A percentile compares a stretch with the other conserved stretches of the same genome.
These are phyloP conservation scores for Rhodotorula babjevae DNA, from an alignment of 768 basidiomycete genomes.

Conservation along the genomic window DNA sequence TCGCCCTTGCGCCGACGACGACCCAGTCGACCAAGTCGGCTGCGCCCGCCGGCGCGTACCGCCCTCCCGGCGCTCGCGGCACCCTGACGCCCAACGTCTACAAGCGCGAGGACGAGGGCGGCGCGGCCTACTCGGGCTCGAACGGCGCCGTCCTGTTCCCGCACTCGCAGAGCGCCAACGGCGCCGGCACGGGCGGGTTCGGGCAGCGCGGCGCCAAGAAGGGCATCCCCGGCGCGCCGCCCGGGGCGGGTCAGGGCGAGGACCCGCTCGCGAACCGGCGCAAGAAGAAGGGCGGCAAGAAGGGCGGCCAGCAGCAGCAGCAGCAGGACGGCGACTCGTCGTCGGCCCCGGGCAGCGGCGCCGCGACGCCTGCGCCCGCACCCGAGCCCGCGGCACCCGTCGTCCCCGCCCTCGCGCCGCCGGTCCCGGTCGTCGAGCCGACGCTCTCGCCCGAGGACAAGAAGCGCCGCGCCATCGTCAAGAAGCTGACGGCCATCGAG, in stretches of 20 bases:
- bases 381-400: neutral
- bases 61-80: conserved; percentile 89
- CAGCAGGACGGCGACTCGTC: neutral
- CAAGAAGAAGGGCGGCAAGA: conserved; percentile 41
- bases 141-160: conserved; percentile 51
- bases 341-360: conserved; percentile 16
- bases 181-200: conserved; percentile 18
- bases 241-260: conserved; percentile 13
- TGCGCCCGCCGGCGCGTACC: conserved; percentile 67
- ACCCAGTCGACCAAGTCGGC: conserved; percentile 55
- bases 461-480: conserved; percentile 88
- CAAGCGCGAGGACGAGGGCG: conserved; percentile 88
- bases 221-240: conserved; percentile 32
- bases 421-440: conserved; percentile 42
- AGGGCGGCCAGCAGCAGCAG: conserved; percentile 2
- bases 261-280: conserved; percentile 34
- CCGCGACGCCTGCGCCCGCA: neutral
- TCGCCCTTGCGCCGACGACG: conserved; percentile 55
- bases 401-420: neutral
- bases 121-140: conserved; percentile 55
- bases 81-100: conserved; percentile 79
- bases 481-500: conserved; percentile 99
- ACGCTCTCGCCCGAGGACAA: conserved; percentile 56
- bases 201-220: conserved; percentile 22
- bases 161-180: conserved; percentile 28